phyloP scores from a whole-genome alignment of 331 rosid genomes.

The Acacia pycnantha region DNA sequence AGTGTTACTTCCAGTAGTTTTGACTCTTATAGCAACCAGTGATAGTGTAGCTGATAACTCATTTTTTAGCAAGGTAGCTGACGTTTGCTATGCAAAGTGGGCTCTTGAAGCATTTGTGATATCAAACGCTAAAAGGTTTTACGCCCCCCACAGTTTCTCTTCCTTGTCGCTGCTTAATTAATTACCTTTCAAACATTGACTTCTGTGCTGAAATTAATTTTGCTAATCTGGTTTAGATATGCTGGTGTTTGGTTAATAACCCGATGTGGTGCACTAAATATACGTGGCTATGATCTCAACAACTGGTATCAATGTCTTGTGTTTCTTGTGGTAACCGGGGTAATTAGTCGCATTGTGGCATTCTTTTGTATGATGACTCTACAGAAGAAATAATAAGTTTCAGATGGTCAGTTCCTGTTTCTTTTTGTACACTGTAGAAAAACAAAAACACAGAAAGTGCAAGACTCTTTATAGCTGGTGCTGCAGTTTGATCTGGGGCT shows the following conservation, averaged over 20 bases:
- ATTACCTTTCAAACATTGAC: not conserved
- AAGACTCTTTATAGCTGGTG: conserved; percentile 24
- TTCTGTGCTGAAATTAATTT: not conserved
- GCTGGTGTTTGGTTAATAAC: conserved; percentile 90
- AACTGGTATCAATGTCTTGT: conserved; percentile 63
- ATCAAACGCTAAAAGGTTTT: conserved; percentile 87
- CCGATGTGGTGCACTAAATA: conserved; percentile 81
- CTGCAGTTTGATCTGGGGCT: conserved; percentile 13
- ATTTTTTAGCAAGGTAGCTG: conserved; percentile 38
- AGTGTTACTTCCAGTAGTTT: conserved; percentile 89
- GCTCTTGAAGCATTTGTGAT: conserved; percentile 95
- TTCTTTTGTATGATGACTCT: conserved; percentile 77
- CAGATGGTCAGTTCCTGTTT: conserved; percentile 25
- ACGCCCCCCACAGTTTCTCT: not conserved
- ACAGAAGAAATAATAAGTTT: conserved; percentile 71
- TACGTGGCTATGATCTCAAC: conserved; percentile 67
- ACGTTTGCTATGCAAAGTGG: conserved; percentile 87
- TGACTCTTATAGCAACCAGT: conserved; percentile 77
- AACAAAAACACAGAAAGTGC: not conserved
- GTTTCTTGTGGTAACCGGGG: conserved; percentile 51
- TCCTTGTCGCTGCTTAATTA: not conserved
- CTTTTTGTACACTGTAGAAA: conserved; percentile 19
- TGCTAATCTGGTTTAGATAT: conserved; percentile 48
- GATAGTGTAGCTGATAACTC: conserved; percentile 40
- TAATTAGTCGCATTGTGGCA: conserved; percentile 60